Evolutionary conservation across 352 stramenopile genomes (phyloP).

Genomic region (Globisporangium acanthophoron): DNA sequence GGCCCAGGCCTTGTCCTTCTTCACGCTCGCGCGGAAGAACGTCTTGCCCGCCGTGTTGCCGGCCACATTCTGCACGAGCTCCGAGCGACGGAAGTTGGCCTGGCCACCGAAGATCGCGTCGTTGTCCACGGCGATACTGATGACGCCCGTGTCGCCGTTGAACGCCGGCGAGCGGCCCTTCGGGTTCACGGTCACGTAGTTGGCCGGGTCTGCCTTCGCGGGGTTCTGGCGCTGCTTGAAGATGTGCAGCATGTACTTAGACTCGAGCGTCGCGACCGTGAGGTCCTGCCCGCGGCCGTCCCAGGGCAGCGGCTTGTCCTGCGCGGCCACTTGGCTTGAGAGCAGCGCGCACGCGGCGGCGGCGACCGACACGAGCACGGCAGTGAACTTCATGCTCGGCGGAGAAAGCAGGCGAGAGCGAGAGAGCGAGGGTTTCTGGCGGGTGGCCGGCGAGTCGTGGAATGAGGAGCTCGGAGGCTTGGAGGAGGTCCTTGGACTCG

Average conservation of each 20-base stretch:
- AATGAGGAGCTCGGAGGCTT: background rate
- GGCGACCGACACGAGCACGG: slow-evolving; percentile 12
- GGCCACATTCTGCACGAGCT: slow-evolving; percentile 55
- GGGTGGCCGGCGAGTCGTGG: background rate
- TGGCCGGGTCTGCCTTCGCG: slow-evolving; percentile 27
- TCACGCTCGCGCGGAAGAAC: slow-evolving; percentile 59
- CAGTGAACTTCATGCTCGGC: slow-evolving; percentile 12
- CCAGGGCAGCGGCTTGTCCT: slow-evolving; percentile 41
- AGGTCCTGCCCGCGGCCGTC: slow-evolving; percentile 46
- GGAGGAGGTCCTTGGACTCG: background rate
- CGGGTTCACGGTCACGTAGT: slow-evolving; percentile 45
- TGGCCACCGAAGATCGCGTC: slow-evolving; percentile 45
- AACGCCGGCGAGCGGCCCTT: slow-evolving; percentile 42
- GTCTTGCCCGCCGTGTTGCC: slow-evolving; percentile 32
- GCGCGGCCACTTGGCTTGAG: slow-evolving; percentile 6
- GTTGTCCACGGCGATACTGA: slow-evolving; percentile 42
- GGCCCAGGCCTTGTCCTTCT: slow-evolving; percentile 37
- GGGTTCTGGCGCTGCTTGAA: slow-evolving; percentile 48
- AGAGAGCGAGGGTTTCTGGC: background rate
- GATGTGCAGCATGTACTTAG: slow-evolving; percentile 65
- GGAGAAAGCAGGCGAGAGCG: background rate
- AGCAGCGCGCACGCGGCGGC: slow-evolving; percentile 10
- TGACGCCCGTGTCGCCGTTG: slow-evolving; percentile 59
- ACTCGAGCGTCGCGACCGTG: slow-evolving; percentile 40
- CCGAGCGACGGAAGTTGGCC: slow-evolving; percentile 58